Evolutionary conservation across 257 asterid species (phyloP).

Genomic region (Solanum pimpinellifolium): DNA sequence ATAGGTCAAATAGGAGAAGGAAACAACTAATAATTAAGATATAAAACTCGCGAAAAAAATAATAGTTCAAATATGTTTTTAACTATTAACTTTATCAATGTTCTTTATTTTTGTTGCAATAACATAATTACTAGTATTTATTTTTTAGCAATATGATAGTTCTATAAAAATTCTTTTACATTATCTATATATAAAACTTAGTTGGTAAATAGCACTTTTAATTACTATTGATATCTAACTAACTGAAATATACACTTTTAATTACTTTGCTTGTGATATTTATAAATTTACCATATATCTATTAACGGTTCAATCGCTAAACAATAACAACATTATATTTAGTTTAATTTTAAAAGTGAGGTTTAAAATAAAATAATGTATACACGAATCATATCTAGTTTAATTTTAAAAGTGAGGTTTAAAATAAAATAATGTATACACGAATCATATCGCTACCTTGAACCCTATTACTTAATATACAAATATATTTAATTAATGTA

Average conservation of each 20-base stretch:
- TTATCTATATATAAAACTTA: background rate
- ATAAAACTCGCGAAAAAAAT: background rate
- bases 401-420: background rate
- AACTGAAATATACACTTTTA: background rate
- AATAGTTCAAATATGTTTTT: background rate
- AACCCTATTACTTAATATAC: background rate
- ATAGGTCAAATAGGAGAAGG: background rate
- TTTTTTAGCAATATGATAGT: background rate
- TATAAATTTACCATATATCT: background rate
- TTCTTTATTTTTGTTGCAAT: background rate
- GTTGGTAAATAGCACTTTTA: background rate
- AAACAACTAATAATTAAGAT: background rate
- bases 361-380: too few relatives aligned
- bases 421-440: rapidly evolving
- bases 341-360: background rate
- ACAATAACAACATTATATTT: background rate
- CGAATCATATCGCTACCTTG: rapidly evolving
- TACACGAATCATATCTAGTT: too few relatives aligned
- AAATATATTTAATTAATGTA: background rate
- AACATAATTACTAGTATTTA: background rate
- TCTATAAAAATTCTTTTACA: background rate
- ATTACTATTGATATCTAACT: background rate
- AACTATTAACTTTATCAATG: background rate
- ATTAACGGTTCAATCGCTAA: background rate
- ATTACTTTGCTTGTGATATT: background rate